Base-by-base conservation (phyloP, 345 rosid genomes). In the Populus nigra region DNA sequence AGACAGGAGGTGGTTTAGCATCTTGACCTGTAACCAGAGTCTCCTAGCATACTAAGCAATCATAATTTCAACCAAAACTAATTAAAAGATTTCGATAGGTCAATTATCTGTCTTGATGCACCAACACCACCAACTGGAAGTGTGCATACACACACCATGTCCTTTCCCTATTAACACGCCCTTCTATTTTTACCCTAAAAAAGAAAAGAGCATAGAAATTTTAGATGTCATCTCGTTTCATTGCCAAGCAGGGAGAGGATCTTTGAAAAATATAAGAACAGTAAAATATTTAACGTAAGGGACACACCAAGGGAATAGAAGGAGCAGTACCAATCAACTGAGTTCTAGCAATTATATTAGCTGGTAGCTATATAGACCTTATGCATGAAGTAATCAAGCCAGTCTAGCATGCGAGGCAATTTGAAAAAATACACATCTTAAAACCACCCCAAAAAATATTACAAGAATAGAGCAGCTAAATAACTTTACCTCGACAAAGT, bases 401-500 rank as follows among this genome's bases (percentile, higher is more conserved):
- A 74, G 71, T 72, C 78, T 41, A 31, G 12, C 22, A 55, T 22
- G 53, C 50, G 61, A 76, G 80, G 73, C 79, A 45, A 75, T 55
- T 69, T 53, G 27, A 57, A 53, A 55, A 81, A 72, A 65, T 25
- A 71, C 72, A 83, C 18, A 70, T 49, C 75, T 70, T 72, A 72
- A 73, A 47, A 9, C 71, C 73, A 65, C 73, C 81, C 75, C 8
- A 74, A 36, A 68, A 75, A 78, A 50, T 53, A 72, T 50, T 38
- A 22, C 16, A 29, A 66, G 47, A 33, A 71, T 17, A 76, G 43
- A 82, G 74, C 36, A 72, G 75, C 43, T 43, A 73, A 77, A 78
- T 25, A 78, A 69, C 81, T 84, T 84, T 81, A 87, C 88, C 77
- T 74, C 81, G 27, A 39, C 49, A 61, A 80, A 69, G 65, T 45